Percentiles rank a stretch among this genome's conserved stretches.
Conservation (phyloP, 1,284 basidiomycete species). For the Pascua sp. region DNA sequence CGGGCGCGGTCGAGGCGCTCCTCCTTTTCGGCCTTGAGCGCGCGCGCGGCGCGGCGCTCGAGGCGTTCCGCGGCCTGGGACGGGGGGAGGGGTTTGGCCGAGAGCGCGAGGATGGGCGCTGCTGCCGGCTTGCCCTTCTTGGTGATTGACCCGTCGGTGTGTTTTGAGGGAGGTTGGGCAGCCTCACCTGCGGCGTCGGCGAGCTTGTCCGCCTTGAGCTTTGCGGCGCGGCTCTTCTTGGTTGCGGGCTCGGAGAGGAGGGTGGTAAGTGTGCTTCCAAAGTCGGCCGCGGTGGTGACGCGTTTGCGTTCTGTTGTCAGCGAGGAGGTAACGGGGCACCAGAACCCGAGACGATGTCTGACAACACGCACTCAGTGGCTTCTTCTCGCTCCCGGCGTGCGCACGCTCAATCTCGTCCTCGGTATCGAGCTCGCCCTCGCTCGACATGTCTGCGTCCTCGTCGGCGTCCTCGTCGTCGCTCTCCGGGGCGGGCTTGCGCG, state of each 20-base stretch:
- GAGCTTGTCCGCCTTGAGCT: slow-evolving; percentile 6
- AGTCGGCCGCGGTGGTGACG: slow-evolving; percentile 41
- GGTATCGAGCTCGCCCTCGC: slow-evolving; percentile 12
- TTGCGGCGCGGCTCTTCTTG: slow-evolving; percentile 15
- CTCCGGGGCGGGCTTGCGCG: slow-evolving; percentile 4
- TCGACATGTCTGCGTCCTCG: background rate
- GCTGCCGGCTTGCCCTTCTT: slow-evolving; percentile 10
- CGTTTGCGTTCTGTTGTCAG: slow-evolving; percentile 41
- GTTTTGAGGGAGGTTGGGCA: background rate
- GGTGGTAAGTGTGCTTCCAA: slow-evolving; percentile 45
- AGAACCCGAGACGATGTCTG: too few relatives aligned
- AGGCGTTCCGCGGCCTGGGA: slow-evolving; percentile 31
- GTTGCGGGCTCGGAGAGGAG: slow-evolving; percentile 38
- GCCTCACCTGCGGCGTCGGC: slow-evolving; percentile 6
- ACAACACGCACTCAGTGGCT: slow-evolving; percentile 11
- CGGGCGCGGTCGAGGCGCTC: slow-evolving; percentile 45
- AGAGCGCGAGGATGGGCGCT: slow-evolving; percentile 41
- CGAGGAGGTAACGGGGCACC: too few relatives aligned
- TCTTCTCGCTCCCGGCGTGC: slow-evolving; percentile 12
- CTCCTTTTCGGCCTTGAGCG: slow-evolving; percentile 39
- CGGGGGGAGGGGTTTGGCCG: slow-evolving; percentile 34
- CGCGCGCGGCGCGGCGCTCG: slow-evolving; percentile 30
- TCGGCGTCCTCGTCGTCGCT: slow-evolving; percentile 12
- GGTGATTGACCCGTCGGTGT: background rate
- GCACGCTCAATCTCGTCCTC: slow-evolving; percentile 20